These are phyloP conservation scores for Sporothrix euskadiensis DNA, from an alignment of 2,329 filamentous ascomycete genomes.

Conservation along the genomic window DNA sequence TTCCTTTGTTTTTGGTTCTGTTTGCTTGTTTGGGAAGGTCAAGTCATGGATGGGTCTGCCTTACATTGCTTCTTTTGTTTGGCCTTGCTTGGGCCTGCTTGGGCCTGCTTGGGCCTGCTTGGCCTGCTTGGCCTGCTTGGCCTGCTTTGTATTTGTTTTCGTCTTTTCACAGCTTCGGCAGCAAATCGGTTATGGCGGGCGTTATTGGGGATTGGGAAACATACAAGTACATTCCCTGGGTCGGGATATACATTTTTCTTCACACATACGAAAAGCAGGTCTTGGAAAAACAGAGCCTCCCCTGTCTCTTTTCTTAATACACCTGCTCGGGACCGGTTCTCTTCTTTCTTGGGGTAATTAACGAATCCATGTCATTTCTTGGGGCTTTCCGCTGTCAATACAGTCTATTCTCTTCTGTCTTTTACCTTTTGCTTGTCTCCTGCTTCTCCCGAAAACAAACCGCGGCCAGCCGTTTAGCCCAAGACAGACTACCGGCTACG, in stretches of 20 bases:
- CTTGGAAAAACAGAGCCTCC: too few relatives aligned
- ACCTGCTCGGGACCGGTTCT: too few relatives aligned
- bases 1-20: neutral
- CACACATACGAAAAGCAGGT: neutral
- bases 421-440: neutral
- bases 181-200: conserved; percentile 17
- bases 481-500: neutral
- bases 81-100: neutral
- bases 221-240: too few relatives aligned
- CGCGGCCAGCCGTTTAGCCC: neutral
- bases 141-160: neutral
- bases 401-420: neutral
- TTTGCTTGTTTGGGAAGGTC: neutral
- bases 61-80: neutral
- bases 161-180: neutral
- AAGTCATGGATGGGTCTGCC: neutral
- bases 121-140: neutral
- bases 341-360: neutral
- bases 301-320: too few relatives aligned
- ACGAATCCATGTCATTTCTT: neutral
- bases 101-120: neutral
- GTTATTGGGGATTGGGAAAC: neutral
- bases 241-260: neutral
- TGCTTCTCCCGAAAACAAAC: conserved; percentile 20
- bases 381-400: neutral